phyloP scores from a whole-genome alignment of 192 early-diverging fungal genomes.

The Phycomyces nitens region DNA sequence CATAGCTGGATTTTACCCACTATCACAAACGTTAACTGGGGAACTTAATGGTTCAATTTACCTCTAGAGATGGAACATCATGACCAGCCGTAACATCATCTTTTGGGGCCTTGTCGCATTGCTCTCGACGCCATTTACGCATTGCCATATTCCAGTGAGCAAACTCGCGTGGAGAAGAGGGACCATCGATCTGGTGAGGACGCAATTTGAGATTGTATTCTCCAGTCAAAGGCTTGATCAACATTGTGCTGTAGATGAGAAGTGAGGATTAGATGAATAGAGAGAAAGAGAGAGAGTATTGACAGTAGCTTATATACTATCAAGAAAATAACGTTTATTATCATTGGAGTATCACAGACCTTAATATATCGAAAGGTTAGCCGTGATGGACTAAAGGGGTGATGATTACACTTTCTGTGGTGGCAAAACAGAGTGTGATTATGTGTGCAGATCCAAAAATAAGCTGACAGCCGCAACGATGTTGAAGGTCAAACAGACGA shows the following conservation, averaged over 20 bases:
- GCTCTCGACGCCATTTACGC: conserved; percentile 17
- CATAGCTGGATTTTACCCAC: conserved; percentile 19
- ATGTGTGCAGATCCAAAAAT: no score
- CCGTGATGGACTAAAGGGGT: no score
- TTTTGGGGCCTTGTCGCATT: conserved; percentile 1
- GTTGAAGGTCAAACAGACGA: no score
- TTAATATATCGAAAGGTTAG: no score
- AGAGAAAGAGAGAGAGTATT: neutral
- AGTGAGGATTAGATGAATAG: neutral
- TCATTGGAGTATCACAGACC: no score
- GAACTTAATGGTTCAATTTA: neutral
- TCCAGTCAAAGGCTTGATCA: conserved; percentile 17
- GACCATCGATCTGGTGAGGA: conserved; percentile 14
- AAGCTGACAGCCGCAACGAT: no score
- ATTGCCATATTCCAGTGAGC: conserved; percentile 14
- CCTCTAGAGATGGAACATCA: conserved; percentile 14
- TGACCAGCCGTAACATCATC: conserved; percentile 6
- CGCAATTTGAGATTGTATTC: conserved; percentile 21
- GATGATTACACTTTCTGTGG: no score
- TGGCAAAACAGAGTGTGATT: no score
- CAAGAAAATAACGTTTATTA: no score
- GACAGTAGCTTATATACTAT: no score
- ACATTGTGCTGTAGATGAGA: conserved; percentile 1
- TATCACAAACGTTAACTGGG: neutral
- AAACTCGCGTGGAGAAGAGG: conserved; percentile 17